A percentile compares a stretch with the other conserved stretches of the same genome.
phyloP scores from a whole-genome alignment of 2,329 filamentous ascomycete genomes.

The Hymenoscyphus infarciens region DNA sequence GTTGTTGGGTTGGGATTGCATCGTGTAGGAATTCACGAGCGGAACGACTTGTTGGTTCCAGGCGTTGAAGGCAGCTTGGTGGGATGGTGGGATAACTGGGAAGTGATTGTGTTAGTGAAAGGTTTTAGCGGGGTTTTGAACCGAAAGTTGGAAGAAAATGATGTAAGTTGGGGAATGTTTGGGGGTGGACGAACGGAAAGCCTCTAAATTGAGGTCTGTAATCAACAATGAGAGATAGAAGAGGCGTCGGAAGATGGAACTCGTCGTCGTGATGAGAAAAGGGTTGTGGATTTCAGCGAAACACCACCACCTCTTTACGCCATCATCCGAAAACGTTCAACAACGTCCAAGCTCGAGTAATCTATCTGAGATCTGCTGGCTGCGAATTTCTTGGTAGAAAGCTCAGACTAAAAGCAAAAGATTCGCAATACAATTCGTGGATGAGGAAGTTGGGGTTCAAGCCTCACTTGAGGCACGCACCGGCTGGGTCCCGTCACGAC shows the following conservation, averaged over 20 bases:
- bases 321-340: neutral
- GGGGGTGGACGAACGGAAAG: neutral
- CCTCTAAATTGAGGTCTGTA: slow-evolving; percentile 2
- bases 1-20: slow-evolving; percentile 7
- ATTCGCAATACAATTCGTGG: neutral
- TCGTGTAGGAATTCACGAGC: slow-evolving; percentile 9
- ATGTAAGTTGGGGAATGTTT: neutral
- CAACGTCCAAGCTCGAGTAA: neutral
- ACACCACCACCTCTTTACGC: slow-evolving; percentile 4
- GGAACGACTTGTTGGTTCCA: slow-evolving; percentile 5
- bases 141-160: neutral
- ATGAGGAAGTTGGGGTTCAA: neutral
- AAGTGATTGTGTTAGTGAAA: slow-evolving; percentile 1
- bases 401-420: neutral
- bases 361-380: neutral
- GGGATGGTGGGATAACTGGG: neutral
- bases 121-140: neutral
- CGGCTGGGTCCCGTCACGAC: neutral
- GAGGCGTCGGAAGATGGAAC: neutral
- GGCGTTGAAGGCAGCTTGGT: slow-evolving; percentile 4
- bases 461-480: neutral
- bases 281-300: slow-evolving; percentile 1
- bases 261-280: neutral
- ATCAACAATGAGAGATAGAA: neutral
- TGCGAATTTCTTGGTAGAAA: neutral